Percentiles rank a stretch among this genome's conserved stretches.
phyloP scores from a whole-genome alignment of 345 rosid genomes.

The Rhizophora mangle region DNA sequence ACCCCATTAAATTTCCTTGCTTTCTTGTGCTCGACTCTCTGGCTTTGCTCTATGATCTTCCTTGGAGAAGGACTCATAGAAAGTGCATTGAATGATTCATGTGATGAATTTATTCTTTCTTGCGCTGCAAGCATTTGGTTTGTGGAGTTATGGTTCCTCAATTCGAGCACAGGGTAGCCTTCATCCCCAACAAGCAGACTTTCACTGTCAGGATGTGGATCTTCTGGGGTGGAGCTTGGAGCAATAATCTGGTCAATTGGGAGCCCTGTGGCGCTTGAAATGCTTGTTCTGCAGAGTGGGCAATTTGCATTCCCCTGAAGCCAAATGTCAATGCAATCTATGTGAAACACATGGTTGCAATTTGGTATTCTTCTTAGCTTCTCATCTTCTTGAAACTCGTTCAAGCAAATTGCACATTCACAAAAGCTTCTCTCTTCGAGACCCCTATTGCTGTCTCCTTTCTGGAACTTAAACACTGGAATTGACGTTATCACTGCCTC shows the following conservation, averaged over 20 bases:
- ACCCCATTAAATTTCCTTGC: conserved; percentile 43
- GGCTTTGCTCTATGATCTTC: conserved; percentile 40
- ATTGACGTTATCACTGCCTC: conserved; percentile 78
- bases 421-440: conserved; percentile 37
- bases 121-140: conserved; percentile 38
- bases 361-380: conserved; percentile 63
- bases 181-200: conserved; percentile 39
- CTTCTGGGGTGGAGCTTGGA: conserved; percentile 48
- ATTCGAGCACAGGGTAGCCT: conserved; percentile 64
- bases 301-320: conserved; percentile 86
- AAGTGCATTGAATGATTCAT: conserved; percentile 16
- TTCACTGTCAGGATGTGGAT: conserved; percentile 29
- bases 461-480: conserved; percentile 71
- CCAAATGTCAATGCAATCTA: conserved; percentile 92
- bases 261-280: conserved; percentile 43
- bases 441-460: conserved; percentile 29
- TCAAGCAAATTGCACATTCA: conserved; percentile 79
- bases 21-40: conserved; percentile 27
- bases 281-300: conserved; percentile 72
- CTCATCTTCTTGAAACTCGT: conserved; percentile 79
- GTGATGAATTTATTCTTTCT: conserved; percentile 39
- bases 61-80: conserved; percentile 35
- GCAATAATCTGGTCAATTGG: conserved; percentile 36
- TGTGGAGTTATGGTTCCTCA: conserved; percentile 33
- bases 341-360: conserved; percentile 76